phyloP scores from a whole-genome alignment of 164 flowering plant species.

The Piper longum region DNA sequence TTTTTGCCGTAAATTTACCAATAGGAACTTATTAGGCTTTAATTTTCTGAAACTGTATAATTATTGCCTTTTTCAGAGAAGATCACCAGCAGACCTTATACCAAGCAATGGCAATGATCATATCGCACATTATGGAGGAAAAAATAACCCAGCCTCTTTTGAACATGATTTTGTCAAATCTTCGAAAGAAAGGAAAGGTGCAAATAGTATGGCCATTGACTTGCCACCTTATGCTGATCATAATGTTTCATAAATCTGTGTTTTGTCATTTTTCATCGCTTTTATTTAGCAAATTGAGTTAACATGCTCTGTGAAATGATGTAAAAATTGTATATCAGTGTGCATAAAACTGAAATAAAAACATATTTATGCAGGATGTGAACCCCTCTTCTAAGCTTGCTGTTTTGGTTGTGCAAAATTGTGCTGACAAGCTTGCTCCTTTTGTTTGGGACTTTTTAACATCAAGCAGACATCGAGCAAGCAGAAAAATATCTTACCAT shows the following conservation, averaged over 20 bases:
- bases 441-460: slow-evolving; percentile 46
- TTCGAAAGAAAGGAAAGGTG: slow-evolving; percentile 63
- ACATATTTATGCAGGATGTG: slow-evolving; percentile 31
- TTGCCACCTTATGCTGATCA: background rate
- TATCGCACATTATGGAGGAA: slow-evolving; percentile 57
- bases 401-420: slow-evolving; percentile 44
- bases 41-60: background rate
- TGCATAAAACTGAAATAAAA: background rate
- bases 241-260: background rate
- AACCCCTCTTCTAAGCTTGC: slow-evolving; percentile 55
- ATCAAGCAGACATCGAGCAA: slow-evolving; percentile 45
- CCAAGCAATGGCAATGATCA: slow-evolving; percentile 50
- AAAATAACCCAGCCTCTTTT: slow-evolving; percentile 45
- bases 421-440: slow-evolving; percentile 50
- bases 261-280: background rate
- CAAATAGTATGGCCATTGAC: background rate
- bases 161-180: slow-evolving; percentile 60
- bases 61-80: slow-evolving; percentile 30
- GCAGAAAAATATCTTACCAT: slow-evolving; percentile 60
- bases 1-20: too few species aligned
- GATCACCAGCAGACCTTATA: slow-evolving; percentile 52
- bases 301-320: background rate
- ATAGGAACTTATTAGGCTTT: background rate
- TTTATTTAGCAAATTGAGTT: background rate
- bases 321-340: background rate